These are phyloP conservation scores for Clavispora phyllophila DNA, from an alignment of 805 yeast species.

Conservation along the genomic window DNA sequence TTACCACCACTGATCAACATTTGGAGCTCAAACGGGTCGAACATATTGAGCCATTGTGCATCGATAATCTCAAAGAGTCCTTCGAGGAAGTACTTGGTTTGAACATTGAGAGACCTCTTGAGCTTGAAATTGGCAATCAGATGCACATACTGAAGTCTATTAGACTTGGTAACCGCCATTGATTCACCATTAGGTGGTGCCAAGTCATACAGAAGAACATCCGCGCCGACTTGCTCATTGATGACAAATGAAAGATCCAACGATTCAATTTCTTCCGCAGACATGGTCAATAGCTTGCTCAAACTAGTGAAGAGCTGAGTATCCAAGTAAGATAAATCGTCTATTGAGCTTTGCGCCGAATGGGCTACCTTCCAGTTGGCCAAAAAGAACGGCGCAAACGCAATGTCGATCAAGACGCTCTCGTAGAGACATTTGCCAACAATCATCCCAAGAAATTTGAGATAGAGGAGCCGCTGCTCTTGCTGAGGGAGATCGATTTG, in stretches of 20 bases:
- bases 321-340: conserved; percentile 74
- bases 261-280: conserved; percentile 49
- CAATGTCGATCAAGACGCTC: conserved; percentile 70
- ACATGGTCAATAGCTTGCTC: conserved; percentile 54
- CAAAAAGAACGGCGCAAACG: conserved; percentile 82
- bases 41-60: conserved; percentile 76
- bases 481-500: conserved; percentile 27
- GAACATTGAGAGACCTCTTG: conserved; percentile 55
- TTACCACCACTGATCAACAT: conserved; percentile 67
- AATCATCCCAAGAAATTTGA: conserved; percentile 71
- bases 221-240: conserved; percentile 41
- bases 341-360: conserved; percentile 54
- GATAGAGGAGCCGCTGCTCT: conserved; percentile 22
- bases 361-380: conserved; percentile 54
- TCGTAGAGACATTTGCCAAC: conserved; percentile 89
- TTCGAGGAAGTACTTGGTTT: conserved; percentile 55
- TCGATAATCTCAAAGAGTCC: conserved; percentile 70
- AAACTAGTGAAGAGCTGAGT: conserved; percentile 59
- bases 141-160: conserved; percentile 69
- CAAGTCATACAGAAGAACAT: conserved; percentile 48
- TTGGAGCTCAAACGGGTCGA: conserved; percentile 79
- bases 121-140: conserved; percentile 75
- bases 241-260: conserved; percentile 66
- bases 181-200: conserved; percentile 52
- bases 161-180: conserved; percentile 52